Evolutionary conservation across 2,329 filamentous ascomycete species (phyloP).

Genomic region (Stylonectria norvegica): DNA sequence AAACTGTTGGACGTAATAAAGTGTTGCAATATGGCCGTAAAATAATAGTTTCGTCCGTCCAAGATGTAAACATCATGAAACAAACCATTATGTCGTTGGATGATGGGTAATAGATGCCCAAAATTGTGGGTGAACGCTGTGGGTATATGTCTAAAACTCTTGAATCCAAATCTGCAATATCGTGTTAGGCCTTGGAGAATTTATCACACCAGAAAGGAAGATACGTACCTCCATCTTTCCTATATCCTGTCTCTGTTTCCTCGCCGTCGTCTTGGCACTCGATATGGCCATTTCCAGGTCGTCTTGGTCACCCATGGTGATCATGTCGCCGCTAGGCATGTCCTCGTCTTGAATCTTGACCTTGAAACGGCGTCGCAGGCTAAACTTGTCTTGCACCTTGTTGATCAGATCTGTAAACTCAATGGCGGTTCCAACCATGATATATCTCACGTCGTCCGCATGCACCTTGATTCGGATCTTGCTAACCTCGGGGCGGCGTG

Average conservation of each 20-base stretch:
- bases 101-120: constrained; percentile 13
- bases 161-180: constrained; percentile 47
- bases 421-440: constrained; percentile 73
- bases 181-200: constrained; percentile 22
- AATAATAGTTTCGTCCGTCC: constrained; percentile 2
- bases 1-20: neutral
- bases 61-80: constrained; percentile 4
- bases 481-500: constrained; percentile 61
- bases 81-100: constrained; percentile 19
- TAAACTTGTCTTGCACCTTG: constrained; percentile 83
- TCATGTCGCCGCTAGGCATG: constrained; percentile 76
- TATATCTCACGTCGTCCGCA: constrained; percentile 84
- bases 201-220: neutral
- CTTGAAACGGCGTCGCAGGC: constrained; percentile 73
- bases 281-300: constrained; percentile 86
- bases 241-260: constrained; percentile 73
- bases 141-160: constrained; percentile 35
- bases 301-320: constrained; percentile 95
- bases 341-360: constrained; percentile 86
- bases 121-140: constrained; percentile 20
- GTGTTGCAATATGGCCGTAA: constrained; percentile 3
- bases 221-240: constrained; percentile 89
- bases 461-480: constrained; percentile 92
- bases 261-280: constrained; percentile 63
- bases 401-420: constrained; percentile 75